Evolutionary conservation across 169 alveolate genomes (phyloP).

Genomic region (Theileria parva): DNA sequence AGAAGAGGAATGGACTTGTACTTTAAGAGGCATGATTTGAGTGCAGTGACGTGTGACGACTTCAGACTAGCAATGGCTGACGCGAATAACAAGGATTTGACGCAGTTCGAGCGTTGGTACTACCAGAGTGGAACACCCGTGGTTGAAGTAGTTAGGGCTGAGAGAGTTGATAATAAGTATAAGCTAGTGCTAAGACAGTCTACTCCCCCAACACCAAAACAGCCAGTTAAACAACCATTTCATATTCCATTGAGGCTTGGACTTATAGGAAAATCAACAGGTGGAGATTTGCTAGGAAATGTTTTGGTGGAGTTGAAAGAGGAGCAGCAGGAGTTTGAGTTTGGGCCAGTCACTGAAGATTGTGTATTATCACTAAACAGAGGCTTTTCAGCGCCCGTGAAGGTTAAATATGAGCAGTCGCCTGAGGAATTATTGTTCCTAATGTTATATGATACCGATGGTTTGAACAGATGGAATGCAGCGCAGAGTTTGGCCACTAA

Average conservation of each 20-base stretch:
- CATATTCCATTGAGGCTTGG: slow-evolving; percentile 88
- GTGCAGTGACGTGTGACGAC: slow-evolving; percentile 93
- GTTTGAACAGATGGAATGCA: slow-evolving; percentile 76
- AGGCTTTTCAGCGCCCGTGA: slow-evolving; percentile 90
- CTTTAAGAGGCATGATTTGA: slow-evolving; percentile 87
- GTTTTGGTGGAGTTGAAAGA: slow-evolving; percentile 75
- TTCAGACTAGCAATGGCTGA: slow-evolving; percentile 89
- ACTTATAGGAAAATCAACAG: slow-evolving; percentile 74
- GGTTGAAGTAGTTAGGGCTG: slow-evolving; percentile 62
- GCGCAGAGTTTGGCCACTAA: slow-evolving; percentile 50
- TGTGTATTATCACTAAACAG: slow-evolving; percentile 86
- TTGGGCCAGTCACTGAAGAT: slow-evolving; percentile 75
- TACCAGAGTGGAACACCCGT: slow-evolving; percentile 79
- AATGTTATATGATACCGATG: slow-evolving; percentile 86
- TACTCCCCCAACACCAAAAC: slow-evolving; percentile 86
- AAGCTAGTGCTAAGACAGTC: slow-evolving; percentile 78
- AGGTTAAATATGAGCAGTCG: slow-evolving; percentile 77
- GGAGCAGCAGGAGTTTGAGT: slow-evolving; percentile 75
- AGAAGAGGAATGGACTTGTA: slow-evolving; percentile 89
- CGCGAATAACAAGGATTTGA: slow-evolving; percentile 78
- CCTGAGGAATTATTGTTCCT: slow-evolving; percentile 83
- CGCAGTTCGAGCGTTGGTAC: slow-evolving; percentile 90
- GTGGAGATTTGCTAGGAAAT: slow-evolving; percentile 64
- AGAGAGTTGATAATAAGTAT: slow-evolving; percentile 64
- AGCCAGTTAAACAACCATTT: slow-evolving; percentile 82